Evolutionary conservation across 805 yeast species (phyloP), one percentile per base, ranked within the genome.

Genomic region (Candida palmyrensis): DNA sequence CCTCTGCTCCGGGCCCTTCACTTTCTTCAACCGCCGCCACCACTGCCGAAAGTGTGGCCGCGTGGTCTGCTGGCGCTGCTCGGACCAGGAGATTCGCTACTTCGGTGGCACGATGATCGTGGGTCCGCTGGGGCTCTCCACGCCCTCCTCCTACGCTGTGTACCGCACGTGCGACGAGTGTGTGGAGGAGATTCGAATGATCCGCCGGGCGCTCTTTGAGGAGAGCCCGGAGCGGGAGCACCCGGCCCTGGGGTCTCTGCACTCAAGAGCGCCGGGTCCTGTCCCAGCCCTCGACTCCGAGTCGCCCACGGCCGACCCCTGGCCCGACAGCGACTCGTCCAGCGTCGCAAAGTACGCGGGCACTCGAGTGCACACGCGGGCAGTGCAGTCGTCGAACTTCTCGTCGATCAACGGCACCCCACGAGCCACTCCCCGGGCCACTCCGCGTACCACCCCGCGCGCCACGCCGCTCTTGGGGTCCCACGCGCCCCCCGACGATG

Each of bases 1-100:
- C 14, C 46, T 76, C 3, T 86, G 96, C 53, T 48, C 51, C 19
- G 39, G 51, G 1, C 35, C 42, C 25, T 86, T 78, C 58, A 64
- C 79, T 2, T 55, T 84, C 36, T 77, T 82, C 53, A 73, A 65
- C 50, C 68, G 96, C 37, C 70, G 88, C 36, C 96, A 86, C 57
- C 96, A 86, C 53, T 86, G 96, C 55, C 67, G 92, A 33, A 68
- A 65, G 38, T 86, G 96, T 59, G 96, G 96, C 3, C 64, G 77
- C 21, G 80, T 87, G 1, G 84, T 81, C 12, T 86, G 96, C 55
- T 80, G 77, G 19, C 47, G 52, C 25, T 86, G 96, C 48, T 78
- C 90, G 5, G 51, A 61, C 6, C 65, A 72, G 15, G 55, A 57
- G 26, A 66, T 75, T 5, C 62, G 67, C 21, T 82, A 79, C 49